These are phyloP conservation scores for Scleroderma citrinum DNA, from an alignment of 768 basidiomycete genomes.

Conservation along the genomic window DNA sequence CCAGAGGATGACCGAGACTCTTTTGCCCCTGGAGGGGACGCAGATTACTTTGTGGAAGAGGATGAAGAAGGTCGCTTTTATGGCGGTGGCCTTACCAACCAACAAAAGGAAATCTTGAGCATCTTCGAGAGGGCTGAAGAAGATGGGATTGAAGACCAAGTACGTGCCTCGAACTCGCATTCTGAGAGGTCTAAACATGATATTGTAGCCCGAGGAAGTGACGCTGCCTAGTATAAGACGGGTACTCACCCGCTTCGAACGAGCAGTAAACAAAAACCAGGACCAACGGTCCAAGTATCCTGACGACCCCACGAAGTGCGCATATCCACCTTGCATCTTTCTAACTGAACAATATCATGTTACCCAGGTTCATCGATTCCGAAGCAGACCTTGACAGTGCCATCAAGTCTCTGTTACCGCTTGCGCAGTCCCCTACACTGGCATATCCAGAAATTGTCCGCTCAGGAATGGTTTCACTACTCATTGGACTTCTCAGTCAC, in stretches of 20 bases:
- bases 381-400: slow-evolving; percentile 91
- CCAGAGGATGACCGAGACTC: slow-evolving; percentile 29
- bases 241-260: slow-evolving; percentile 75
- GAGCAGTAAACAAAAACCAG: slow-evolving; percentile 90
- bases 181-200: not conserved
- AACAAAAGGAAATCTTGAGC: slow-evolving; percentile 93
- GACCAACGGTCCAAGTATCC: slow-evolving; percentile 95
- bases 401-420: slow-evolving; percentile 80
- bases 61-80: slow-evolving; percentile 91
- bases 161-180: slow-evolving; percentile 32
- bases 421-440: slow-evolving; percentile 76
- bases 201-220: slow-evolving; percentile 54
- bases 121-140: slow-evolving; percentile 80
- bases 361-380: slow-evolving; percentile 90
- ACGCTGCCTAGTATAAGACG: slow-evolving; percentile 67
- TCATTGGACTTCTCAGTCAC: slow-evolving; percentile 86
- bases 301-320: slow-evolving; percentile 84
- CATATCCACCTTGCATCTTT: not conserved
- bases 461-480: slow-evolving; percentile 59
- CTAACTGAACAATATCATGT: slow-evolving; percentile 3
- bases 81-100: slow-evolving; percentile 86
- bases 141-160: slow-evolving; percentile 61
- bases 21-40: slow-evolving; percentile 83
- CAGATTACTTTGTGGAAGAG: slow-evolving; percentile 87
- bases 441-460: slow-evolving; percentile 89